A percentile compares a stretch with the other conserved stretches of the same genome.
Conservation (phyloP, 441 rosid genomes). For the Sinapis alba region DNA sequence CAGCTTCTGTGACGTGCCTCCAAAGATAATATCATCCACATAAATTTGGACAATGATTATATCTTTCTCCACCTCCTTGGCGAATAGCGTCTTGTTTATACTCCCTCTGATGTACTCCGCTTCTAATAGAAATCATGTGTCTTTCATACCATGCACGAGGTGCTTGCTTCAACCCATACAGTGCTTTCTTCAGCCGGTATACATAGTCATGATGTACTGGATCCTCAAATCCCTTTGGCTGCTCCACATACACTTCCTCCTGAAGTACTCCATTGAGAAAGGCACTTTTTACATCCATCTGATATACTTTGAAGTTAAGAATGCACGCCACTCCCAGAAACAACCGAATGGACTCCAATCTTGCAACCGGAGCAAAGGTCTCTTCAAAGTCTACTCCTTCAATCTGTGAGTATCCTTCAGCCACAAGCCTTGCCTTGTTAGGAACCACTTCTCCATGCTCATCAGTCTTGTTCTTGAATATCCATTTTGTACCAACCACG, state of each 20-base stretch:
- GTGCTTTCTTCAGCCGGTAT: not conserved
- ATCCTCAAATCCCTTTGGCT: not conserved
- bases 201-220: not conserved
- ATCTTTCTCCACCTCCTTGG: too few relatives aligned
- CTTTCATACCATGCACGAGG: too few relatives aligned
- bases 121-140: too few relatives aligned
- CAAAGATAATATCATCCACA: too few relatives aligned
- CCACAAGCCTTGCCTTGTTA: not conserved
- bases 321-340: too few relatives aligned
- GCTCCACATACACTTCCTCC: not conserved
- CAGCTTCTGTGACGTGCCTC: too few relatives aligned
- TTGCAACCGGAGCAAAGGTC: not conserved
- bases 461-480: not conserved
- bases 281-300: too few relatives aligned
- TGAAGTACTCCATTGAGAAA: too few relatives aligned
- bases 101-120: too few relatives aligned
- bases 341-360: not conserved
- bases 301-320: too few relatives aligned
- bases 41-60: too few relatives aligned
- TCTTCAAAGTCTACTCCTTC: not conserved
- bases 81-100: too few relatives aligned
- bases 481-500: not conserved
- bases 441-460: not conserved
- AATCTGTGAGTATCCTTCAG: not conserved
- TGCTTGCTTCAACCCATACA: not conserved